Evolutionary conservation across 2,329 filamentous ascomycete species (phyloP), one percentile per base, ranked within the genome.

Genomic region (Westerdykella sp.): DNA sequence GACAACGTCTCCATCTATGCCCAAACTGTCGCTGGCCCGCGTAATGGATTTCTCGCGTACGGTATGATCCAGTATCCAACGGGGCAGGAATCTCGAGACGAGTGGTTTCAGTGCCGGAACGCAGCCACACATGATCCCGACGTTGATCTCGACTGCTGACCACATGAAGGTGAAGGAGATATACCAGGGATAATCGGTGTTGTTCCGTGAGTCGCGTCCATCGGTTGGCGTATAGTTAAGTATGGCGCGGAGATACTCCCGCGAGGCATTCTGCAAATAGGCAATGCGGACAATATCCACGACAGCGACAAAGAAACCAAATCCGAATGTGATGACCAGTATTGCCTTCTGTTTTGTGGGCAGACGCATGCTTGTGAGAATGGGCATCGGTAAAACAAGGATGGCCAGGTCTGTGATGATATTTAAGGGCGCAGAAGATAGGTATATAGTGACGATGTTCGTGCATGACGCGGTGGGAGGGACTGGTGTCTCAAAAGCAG

Each of bases 61-160:
- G 3, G 62, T 66, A 3, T 62, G 58, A 52, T 79, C 76, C 37
- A 74, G 72, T 37, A 83, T 70, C 65, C 81, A 67, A 39, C 70
- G 71, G 5, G 79, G 79, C 28, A 80, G 53, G 43, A 81, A 73
- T 10, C 77, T 70, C 34, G 86, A 79, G 43, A 91, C 81, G 6
- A 97, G 72, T 1, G 91, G 90, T 62, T 96, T 96, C 48, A 96
- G 71, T 0, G 85, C 91, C 7, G 91, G 91, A n/a, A 96, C 85
- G 56, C 89, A 95, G 34, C 85, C 90, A 60, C 87, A 95, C 50
- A 89, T 84, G 54, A 96, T 89, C 14, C 88, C 90, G 1, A 94
- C 74, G 52, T 95, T 93, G 59, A 95, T 88, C 65, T 96, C 90
- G 42, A 96, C 81, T 11, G 84, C 85, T 13, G 86, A 91, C 91